Evolutionary conservation across 495 filamentous ascomycete genomes (phyloP).

Genomic region (Tuber umbilicatum): DNA sequence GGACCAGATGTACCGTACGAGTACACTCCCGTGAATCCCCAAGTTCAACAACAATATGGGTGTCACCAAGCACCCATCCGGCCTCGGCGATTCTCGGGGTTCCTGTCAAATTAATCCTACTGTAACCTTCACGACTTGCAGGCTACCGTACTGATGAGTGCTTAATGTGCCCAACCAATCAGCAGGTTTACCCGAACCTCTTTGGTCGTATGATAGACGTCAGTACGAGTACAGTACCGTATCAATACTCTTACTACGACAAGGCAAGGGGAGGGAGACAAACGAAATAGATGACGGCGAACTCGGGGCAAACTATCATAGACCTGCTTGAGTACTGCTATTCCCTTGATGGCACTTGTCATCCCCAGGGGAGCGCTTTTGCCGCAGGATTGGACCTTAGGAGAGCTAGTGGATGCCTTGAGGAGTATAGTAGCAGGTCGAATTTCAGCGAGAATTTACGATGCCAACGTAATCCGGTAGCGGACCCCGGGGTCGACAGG

Average conservation of each 20-base stretch:
- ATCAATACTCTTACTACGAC: not conserved
- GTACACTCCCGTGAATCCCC: not conserved
- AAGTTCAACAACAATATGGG: not conserved
- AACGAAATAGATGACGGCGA: too few relatives aligned
- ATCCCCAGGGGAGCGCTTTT: too few relatives aligned
- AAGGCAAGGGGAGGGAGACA: not conserved
- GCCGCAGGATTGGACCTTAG: too few relatives aligned
- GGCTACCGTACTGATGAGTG: not conserved
- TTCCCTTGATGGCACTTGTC: too few relatives aligned
- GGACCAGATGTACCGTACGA: not conserved
- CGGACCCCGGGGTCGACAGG: too few relatives aligned
- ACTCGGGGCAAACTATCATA: too few relatives aligned
- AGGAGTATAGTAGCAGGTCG: too few relatives aligned
- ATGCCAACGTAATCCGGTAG: too few relatives aligned
- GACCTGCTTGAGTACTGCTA: too few relatives aligned
- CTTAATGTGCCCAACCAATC: not conserved
- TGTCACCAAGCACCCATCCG: not conserved
- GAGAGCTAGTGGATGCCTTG: too few relatives aligned
- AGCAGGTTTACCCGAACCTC: not conserved
- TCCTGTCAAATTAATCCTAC: not conserved
- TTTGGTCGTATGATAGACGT: not conserved
- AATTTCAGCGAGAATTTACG: too few relatives aligned
- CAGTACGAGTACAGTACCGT: not conserved
- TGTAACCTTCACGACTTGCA: not conserved
- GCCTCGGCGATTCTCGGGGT: not conserved